Evolutionary conservation across 2,329 filamentous ascomycete species (phyloP).

Genomic region (Monosporascus cannonballus): DNA sequence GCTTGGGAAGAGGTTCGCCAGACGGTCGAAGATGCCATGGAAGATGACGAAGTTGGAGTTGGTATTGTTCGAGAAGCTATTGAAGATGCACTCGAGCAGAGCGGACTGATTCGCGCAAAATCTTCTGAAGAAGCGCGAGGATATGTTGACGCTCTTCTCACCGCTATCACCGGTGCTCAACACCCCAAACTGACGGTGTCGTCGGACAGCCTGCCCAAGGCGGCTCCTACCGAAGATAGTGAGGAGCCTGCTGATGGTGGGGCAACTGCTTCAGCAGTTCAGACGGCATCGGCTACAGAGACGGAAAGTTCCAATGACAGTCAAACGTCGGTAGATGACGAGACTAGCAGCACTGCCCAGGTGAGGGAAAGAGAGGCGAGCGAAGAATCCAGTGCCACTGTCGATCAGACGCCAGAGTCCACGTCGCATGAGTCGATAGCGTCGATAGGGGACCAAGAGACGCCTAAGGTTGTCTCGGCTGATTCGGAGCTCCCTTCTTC

Average conservation of each 20-base stretch:
- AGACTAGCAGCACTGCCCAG: background rate
- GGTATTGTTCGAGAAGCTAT: slow-evolving; percentile 48
- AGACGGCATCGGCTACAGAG: background rate
- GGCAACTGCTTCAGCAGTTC: background rate
- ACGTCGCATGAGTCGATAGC: background rate
- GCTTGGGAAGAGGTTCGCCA: slow-evolving; percentile 50
- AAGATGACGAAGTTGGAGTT: slow-evolving; percentile 49
- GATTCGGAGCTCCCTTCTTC: background rate
- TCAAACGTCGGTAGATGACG: background rate
- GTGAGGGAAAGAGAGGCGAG: background rate
- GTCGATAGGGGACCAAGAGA: background rate
- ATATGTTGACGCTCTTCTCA: slow-evolving; percentile 45
- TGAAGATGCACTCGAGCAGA: slow-evolving; percentile 48
- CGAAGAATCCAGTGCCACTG: background rate
- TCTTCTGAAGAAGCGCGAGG: slow-evolving; percentile 39
- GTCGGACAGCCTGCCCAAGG: background rate
- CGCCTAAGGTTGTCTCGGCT: background rate
- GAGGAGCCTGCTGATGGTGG: slow-evolving; percentile 1
- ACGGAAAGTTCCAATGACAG: background rate
- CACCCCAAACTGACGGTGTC: slow-evolving; percentile 6
- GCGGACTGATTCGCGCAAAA: slow-evolving; percentile 42
- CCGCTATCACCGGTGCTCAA: slow-evolving; percentile 35
- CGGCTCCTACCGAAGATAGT: background rate
- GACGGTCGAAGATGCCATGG: slow-evolving; percentile 50
- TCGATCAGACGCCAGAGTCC: background rate